Evolutionary conservation across 2,329 filamentous ascomycete genomes (phyloP), one percentile per base, ranked within the genome.

Genomic region (Chaetothyriales sp.): DNA sequence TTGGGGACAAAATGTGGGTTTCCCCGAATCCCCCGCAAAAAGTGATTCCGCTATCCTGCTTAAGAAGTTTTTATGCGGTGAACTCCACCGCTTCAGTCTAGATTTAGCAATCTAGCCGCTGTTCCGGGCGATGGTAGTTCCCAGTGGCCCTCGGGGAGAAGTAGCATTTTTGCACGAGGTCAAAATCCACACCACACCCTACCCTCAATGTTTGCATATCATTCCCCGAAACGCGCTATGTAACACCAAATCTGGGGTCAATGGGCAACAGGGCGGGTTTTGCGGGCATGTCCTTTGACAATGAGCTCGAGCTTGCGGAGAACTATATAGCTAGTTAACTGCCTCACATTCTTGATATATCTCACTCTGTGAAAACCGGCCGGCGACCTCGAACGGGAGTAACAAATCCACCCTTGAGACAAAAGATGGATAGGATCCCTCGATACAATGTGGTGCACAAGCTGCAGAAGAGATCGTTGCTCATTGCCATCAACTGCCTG

Each of bases 401-500:
- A 13, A 37, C 29, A 10, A 37, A 37, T 2, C 29, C 13, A 13
- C 4, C 8, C 29, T 37, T 5, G 8, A 13, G 4, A 37, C 3
- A 5, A 44, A 70, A 67, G 63, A 64, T 64, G 53, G 66, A 69
- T 55, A 62, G 64, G 49, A 71, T 71, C 37, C 60, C 65, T 1
- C 62, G 61, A 51, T 70, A 65, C 66, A 76, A 74, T 65, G 68
- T 79, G 9, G 74, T 75, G 51, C 71, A 78, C 62, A 70, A 69
- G 56, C 65, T 77, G 4, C 69, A 80, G 67, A 81, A 81, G 68
- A 65, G 69, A 18, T 64, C 66, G 44, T 71, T 83, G 54, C 73
- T 82, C 51, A 71, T 80, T 52, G 75, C 76, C 40, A 77, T 85
- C 65, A 83, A 83, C 63, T 74, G 73, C 47, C 69, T 84, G 13